These are phyloP conservation scores for Agrocybe praecox DNA, from an alignment of 768 basidiomycete species.

Conservation along the genomic window DNA sequence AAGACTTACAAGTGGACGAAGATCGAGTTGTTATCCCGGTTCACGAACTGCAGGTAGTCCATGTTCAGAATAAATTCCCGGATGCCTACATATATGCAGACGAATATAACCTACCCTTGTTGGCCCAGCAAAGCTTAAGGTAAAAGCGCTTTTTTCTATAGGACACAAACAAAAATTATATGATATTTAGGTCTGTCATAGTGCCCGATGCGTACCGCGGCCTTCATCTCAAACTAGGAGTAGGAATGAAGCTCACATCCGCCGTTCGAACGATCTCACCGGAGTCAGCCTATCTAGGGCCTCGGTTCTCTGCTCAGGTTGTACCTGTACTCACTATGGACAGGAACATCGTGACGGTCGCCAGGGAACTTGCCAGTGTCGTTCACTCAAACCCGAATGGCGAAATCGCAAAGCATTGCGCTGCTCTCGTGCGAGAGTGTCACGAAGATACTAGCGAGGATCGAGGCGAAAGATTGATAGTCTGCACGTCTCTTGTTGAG, in stretches of 20 bases:
- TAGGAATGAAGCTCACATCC: slow-evolving; percentile 60
- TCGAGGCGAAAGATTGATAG: slow-evolving; percentile 51
- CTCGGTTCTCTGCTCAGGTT: slow-evolving; percentile 54
- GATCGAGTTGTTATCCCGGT: slow-evolving; percentile 48
- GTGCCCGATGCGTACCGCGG: slow-evolving; percentile 46
- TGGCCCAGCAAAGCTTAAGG: slow-evolving; percentile 60
- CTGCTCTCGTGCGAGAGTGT: slow-evolving; percentile 54
- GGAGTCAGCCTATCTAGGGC: slow-evolving; percentile 56
- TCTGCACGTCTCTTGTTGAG: slow-evolving; percentile 60
- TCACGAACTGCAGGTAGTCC: slow-evolving; percentile 55
- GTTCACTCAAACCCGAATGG: slow-evolving; percentile 48
- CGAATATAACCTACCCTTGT: slow-evolving; percentile 42
- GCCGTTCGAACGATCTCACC: slow-evolving; percentile 64
- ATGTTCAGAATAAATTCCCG: slow-evolving; percentile 52
- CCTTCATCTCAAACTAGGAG: slow-evolving; percentile 54
- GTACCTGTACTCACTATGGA: slow-evolving; percentile 53
- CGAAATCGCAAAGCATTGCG: slow-evolving; percentile 56
- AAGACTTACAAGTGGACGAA: slow-evolving; percentile 31
- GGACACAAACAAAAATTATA: not conserved
- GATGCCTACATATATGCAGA: slow-evolving; percentile 45
- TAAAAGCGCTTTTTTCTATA: slow-evolving; percentile 14
- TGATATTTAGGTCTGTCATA: slow-evolving; percentile 46
- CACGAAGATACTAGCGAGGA: slow-evolving; percentile 51
- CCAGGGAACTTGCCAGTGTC: slow-evolving; percentile 56
- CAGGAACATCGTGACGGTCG: slow-evolving; percentile 50